Percentiles rank a stretch among this genome's conserved stretches.
phyloP scores from a whole-genome alignment of 148 eudicot genomes.

The Fagopyrum tataricum region DNA sequence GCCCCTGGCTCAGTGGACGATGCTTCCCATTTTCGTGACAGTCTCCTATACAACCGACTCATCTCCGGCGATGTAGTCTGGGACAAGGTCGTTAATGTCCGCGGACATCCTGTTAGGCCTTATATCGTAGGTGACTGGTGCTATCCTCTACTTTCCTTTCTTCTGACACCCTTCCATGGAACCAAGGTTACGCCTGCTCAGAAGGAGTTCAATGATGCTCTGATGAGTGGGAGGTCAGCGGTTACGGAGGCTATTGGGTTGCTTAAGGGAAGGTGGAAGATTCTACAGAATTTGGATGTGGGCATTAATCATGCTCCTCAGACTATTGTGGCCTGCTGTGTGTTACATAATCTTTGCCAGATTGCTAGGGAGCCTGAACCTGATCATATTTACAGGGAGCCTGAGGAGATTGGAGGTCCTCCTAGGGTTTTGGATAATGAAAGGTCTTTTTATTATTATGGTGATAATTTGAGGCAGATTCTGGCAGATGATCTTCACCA shows the following conservation, averaged over 20 bases:
- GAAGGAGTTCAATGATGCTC: conserved; percentile 60
- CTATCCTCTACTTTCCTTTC: conserved; percentile 75
- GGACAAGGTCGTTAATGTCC: conserved; percentile 73
- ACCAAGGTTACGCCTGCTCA: conserved; percentile 48
- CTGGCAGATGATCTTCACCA: conserved; percentile 85
- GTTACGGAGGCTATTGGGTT: conserved; percentile 81
- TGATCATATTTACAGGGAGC: conserved; percentile 58
- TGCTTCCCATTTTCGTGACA: conserved; percentile 80
- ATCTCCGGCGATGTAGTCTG: conserved; percentile 78
- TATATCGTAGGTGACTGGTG: conserved; percentile 82
- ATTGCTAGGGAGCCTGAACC: conserved; percentile 95
- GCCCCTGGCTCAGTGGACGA: conserved; percentile 82
- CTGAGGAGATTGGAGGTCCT: conserved; percentile 56
- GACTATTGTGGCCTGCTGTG: conserved; percentile 95
- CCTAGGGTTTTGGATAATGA: conserved; percentile 72
- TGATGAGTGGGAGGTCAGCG: conserved; percentile 69
- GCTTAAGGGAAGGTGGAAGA: conserved; percentile 92
- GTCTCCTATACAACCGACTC: conserved; percentile 65
- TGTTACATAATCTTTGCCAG: conserved; percentile 94
- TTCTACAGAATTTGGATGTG: conserved; percentile 78
- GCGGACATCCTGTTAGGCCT: conserved; percentile 81
- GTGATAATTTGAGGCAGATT: conserved; percentile 68
- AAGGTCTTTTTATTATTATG: conserved; percentile 56
- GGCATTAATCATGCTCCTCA: conserved; percentile 92
- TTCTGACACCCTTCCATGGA: conserved; percentile 62